Evolutionary conservation across 140 eudicot genomes (phyloP), one percentile per base, ranked within the genome.

Genomic region (Cichorium intybus): DNA sequence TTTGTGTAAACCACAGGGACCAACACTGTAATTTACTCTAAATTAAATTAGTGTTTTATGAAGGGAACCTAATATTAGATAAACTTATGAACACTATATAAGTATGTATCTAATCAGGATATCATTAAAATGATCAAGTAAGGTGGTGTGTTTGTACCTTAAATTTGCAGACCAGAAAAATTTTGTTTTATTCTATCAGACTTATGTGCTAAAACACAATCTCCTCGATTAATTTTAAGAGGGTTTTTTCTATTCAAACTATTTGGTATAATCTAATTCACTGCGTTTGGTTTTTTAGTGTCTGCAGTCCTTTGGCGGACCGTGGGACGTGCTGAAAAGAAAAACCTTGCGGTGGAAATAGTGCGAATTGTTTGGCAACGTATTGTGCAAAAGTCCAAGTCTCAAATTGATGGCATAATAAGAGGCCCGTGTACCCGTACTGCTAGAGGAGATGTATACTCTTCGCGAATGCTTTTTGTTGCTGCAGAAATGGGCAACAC

Each of bases 401-500:
- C 54, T 18, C 54, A 48, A 20, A 48, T 48, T 20, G 54, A 48
- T 7, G 24, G 18, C 54, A 48, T 48, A 20, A 48, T 48, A 2
- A 17, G 54, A 17, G 54, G 54, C 11, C 54, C 54, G 1, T 4
- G 24, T 5, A 24, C 24, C 3, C 54, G 24, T 48, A 48, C 7
- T 17, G 14, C 1, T 48, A 20, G 4, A 24, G 18, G 24, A 48
- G 35, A 54, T 26, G 18, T 54, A 24, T 43, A 43, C 62, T 18
- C 72, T 60, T 68, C 74, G 11, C 54, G 63, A 10, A 53, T 64
- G 27, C 15, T 69, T 6, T 75, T 68, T 62, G 56, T 60, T 52
- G 75, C 75, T 60, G 74, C 71, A 29, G 53, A 52, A 27, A 50
- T 10, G 53, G 79, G 82, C 26, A 68, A 68, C 59, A 24, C 31